These are phyloP conservation scores for Amaranthus hypochondriacus DNA, from an alignment of 148 eudicot species.

Conservation along the genomic window DNA sequence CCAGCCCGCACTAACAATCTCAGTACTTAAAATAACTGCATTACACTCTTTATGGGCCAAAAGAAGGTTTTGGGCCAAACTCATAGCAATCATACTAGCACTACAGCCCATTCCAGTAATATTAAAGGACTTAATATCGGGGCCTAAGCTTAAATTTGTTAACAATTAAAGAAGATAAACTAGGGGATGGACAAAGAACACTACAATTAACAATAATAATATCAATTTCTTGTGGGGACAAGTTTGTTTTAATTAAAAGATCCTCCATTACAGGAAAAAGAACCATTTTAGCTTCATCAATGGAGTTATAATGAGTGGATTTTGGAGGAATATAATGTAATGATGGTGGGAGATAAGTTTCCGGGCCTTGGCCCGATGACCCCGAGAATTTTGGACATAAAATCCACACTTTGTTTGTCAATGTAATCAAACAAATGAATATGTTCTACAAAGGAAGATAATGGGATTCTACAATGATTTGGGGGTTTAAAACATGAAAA, in stretches of 20 bases:
- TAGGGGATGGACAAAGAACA: slow-evolving; percentile 65
- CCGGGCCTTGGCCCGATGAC: slow-evolving; percentile 59
- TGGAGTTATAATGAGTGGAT: slow-evolving; percentile 42
- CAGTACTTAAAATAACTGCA: slow-evolving; percentile 66
- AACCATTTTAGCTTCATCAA: slow-evolving; percentile 54
- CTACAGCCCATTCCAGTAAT: slow-evolving; percentile 90
- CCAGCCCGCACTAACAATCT: slow-evolving; percentile 68
- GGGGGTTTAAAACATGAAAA: slow-evolving; percentile 72
- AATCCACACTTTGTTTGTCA: slow-evolving; percentile 35
- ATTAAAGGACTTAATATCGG: slow-evolving; percentile 46
- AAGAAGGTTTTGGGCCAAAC: slow-evolving; percentile 47
- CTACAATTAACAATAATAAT: slow-evolving; percentile 74
- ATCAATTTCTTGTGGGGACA: slow-evolving; percentile 49
- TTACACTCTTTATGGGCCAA: slow-evolving; percentile 40
- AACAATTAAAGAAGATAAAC: slow-evolving; percentile 52
- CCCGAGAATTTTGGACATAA: slow-evolving; percentile 52
- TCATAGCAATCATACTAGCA: slow-evolving; percentile 53
- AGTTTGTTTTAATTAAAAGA: slow-evolving; percentile 48
- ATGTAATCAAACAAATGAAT: slow-evolving; percentile 22
- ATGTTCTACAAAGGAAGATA: slow-evolving; percentile 51
- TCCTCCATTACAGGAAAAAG: slow-evolving; percentile 59
- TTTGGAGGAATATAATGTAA: slow-evolving; percentile 59
- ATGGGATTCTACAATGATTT: slow-evolving; percentile 47
- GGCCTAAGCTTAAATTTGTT: slow-evolving; percentile 55
- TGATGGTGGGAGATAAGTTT: slow-evolving; percentile 69